Base-by-base conservation (phyloP, 129 eudicot species). In the Oenanthe sinensis region DNA sequence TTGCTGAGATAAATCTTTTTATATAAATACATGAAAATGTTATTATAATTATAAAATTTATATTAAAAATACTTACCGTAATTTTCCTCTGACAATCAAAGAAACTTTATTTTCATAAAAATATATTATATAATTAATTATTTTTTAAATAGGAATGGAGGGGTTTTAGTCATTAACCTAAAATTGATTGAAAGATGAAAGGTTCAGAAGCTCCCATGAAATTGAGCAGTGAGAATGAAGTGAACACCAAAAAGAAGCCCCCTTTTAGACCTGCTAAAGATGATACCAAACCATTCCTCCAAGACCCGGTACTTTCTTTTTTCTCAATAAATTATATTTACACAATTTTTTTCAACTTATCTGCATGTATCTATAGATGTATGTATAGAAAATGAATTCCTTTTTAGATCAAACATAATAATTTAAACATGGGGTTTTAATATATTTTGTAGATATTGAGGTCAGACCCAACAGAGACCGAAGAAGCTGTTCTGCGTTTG, bases 401-500 rank as follows among this genome's bases (percentile, higher is more conserved):
- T 4, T 73, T 5, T 45, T 45, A 3, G 10, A 49, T 73, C 7
- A 14, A 43, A 22, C 11, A 14, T 22, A 24, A 26, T 15, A 19
- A 24, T 4, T 33, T 50, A 6, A 36, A 30, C 2, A 7, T 5
- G 5, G 22, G 22, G 6, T 22, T 58, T 36, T 19, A 20, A 30
- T 19, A 1, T 8, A 60, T 47, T 49, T 71, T 62, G 76, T 76
- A 93, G 98, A 89, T 93, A 77, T 73, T 90, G 77, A 85, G 98
- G 77, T 88, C 97, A 37, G 97, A 93, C 82, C 98, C 97, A 42
- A 86, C 82, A 50, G 96, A 91, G 85, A 88, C 96, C 2, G 98
- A 93, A 79, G 97, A 93, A 88, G 96, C 97, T 78, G 90, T 93
- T 81, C 90, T 93, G 49, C 86, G 96, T 33, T 85, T 91, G 87